These are phyloP conservation scores for Myxozyma mucilagina DNA, from an alignment of 805 yeast genomes.

Conservation along the genomic window DNA sequence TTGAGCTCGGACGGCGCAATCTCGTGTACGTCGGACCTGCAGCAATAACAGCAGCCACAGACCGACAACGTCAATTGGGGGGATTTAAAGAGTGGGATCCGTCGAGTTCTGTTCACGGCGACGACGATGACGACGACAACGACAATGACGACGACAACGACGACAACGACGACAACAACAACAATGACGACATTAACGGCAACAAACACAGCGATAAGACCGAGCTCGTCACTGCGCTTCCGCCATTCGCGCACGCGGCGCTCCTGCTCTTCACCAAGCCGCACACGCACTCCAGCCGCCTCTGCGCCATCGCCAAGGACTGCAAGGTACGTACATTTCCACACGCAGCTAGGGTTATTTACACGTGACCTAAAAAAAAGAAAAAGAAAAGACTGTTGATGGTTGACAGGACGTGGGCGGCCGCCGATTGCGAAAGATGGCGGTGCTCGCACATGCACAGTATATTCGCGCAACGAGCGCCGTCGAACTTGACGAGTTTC, in stretches of 20 bases:
- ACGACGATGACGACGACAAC: neutral
- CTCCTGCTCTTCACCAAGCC: slow-evolving; percentile 20
- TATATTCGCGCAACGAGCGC: slow-evolving; percentile 16
- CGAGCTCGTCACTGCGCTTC: neutral
- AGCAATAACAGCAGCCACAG: no score
- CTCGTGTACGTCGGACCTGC: no score
- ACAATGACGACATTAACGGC: no score
- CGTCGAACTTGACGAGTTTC: slow-evolving; percentile 11
- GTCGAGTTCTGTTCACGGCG: neutral
- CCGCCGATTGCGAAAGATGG: slow-evolving; percentile 19
- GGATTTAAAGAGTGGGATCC: neutral
- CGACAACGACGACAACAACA: no score
- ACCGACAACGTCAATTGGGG: no score
- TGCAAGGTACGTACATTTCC: slow-evolving; percentile 11
- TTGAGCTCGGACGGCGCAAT: slow-evolving; percentile 32
- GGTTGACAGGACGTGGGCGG: slow-evolving; percentile 20
- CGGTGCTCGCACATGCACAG: slow-evolving; percentile 26
- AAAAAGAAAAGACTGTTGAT: neutral
- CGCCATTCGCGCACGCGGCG: slow-evolving; percentile 25
- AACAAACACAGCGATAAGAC: no score
- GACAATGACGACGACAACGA: no score
- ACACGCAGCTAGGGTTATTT: neutral
- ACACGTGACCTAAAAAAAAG: neutral
- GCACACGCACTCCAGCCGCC: slow-evolving; percentile 13
- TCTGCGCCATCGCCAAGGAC: slow-evolving; percentile 14